Evolutionary conservation across 306 rosid species (phyloP).

Genomic region (Trifolium subterraneum): DNA sequence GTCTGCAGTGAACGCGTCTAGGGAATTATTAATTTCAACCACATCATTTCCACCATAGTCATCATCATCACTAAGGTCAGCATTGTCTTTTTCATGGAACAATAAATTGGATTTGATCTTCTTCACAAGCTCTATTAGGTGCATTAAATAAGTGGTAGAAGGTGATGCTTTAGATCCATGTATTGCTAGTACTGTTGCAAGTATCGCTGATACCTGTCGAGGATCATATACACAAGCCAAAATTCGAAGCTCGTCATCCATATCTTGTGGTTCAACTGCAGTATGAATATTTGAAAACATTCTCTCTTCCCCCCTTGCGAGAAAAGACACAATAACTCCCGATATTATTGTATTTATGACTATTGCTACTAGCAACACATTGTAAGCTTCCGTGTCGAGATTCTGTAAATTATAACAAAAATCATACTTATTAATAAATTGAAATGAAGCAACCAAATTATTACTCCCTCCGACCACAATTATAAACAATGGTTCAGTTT

Average conservation of each 20-base stretch:
- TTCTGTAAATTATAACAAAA: constrained; percentile 47
- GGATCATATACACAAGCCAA: constrained; percentile 83
- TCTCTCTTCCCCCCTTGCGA: constrained; percentile 65
- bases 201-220: constrained; percentile 68
- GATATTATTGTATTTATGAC: constrained; percentile 80
- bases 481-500: too few relatives aligned
- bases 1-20: constrained; percentile 68
- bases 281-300: constrained; percentile 63
- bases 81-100: constrained; percentile 75
- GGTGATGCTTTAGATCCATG: constrained; percentile 59
- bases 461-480: too few relatives aligned
- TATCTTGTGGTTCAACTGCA: constrained; percentile 52
- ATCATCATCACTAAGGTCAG: constrained; percentile 77
- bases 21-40: constrained; percentile 66
- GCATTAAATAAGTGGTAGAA: constrained; percentile 60
- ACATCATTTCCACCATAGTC: constrained; percentile 90
- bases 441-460: background rate
- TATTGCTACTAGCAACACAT: constrained; percentile 62
- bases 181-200: constrained; percentile 61
- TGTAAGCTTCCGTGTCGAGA: constrained; percentile 60
- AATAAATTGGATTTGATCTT: constrained; percentile 58
- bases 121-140: constrained; percentile 76
- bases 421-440: background rate
- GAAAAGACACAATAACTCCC: constrained; percentile 74
- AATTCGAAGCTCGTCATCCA: constrained; percentile 63